phyloP scores from a whole-genome alignment of 2,329 filamentous ascomycete genomes.

The Colletotrichum sp. region DNA sequence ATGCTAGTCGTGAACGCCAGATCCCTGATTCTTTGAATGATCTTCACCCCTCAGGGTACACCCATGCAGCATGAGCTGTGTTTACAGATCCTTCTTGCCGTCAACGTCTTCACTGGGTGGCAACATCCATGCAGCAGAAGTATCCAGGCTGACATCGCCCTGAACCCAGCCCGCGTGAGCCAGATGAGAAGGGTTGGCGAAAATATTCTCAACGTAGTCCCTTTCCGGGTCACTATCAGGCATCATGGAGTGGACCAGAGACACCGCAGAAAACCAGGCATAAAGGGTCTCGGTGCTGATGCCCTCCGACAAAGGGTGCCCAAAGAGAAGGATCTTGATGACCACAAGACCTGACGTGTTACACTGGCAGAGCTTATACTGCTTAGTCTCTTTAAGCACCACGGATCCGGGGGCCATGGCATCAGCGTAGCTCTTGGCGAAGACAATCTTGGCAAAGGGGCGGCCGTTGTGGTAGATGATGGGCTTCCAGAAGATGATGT shows the following conservation, averaged over 20 bases:
- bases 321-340: slow-evolving; percentile 13
- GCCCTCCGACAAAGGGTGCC: background rate
- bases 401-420: background rate
- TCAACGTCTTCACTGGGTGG: rapidly evolving
- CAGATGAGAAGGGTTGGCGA: background rate
- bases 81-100: background rate
- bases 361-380: background rate
- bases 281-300: background rate
- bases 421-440: slow-evolving; percentile 45
- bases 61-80: rapidly evolving
- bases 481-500: slow-evolving; percentile 58
- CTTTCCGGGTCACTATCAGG: background rate
- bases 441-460: slow-evolving; percentile 41
- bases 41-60: rapidly evolving
- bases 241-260: background rate
- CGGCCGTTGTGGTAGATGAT: slow-evolving; percentile 27
- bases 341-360: background rate
- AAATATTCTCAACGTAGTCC: background rate
- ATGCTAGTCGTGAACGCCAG: background rate
- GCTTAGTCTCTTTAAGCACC: background rate
- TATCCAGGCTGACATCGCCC: background rate
- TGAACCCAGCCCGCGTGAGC: background rate
- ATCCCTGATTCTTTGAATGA: background rate
- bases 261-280: background rate
- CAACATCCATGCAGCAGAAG: background rate